Evolutionary conservation across 2,329 filamentous ascomycete genomes (phyloP).

Genomic region (Trichoderma brevicompactum): DNA sequence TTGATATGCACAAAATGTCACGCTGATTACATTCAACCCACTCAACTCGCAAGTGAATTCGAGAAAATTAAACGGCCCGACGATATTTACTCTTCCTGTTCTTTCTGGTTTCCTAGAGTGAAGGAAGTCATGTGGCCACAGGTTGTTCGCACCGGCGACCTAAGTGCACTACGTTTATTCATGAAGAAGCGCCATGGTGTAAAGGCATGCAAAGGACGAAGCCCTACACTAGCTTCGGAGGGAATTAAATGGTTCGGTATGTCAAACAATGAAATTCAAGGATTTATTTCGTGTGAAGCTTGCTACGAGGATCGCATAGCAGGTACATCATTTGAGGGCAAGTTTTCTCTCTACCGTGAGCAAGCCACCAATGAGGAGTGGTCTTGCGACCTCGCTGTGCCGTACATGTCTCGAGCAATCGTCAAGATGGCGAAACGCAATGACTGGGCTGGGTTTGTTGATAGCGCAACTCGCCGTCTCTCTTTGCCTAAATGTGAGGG

Average conservation of each 20-base stretch:
- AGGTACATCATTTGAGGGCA: slow-evolving; percentile 38
- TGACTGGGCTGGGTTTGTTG: slow-evolving; percentile 42
- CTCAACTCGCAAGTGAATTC: slow-evolving; percentile 40
- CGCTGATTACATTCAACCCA: slow-evolving; percentile 43
- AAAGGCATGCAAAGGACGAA: slow-evolving; percentile 39
- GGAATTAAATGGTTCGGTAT: slow-evolving; percentile 42
- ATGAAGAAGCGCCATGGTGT: slow-evolving; percentile 37
- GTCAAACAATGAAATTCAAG: slow-evolving; percentile 37
- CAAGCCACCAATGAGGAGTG: slow-evolving; percentile 40
- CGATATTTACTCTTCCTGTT: slow-evolving; percentile 39
- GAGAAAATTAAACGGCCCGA: slow-evolving; percentile 34
- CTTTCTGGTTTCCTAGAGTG: slow-evolving; percentile 41
- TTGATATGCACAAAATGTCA: slow-evolving; percentile 50
- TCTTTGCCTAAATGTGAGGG: slow-evolving; percentile 39
- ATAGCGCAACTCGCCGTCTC: slow-evolving; percentile 33
- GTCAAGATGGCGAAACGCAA: slow-evolving; percentile 32
- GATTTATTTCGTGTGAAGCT: slow-evolving; percentile 46
- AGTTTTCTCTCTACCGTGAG: slow-evolving; percentile 36
- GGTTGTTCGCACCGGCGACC: slow-evolving; percentile 36
- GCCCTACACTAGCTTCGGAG: slow-evolving; percentile 33
- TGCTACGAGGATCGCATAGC: slow-evolving; percentile 44
- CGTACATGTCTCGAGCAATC: slow-evolving; percentile 35
- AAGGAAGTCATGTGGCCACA: slow-evolving; percentile 43
- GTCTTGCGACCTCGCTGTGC: slow-evolving; percentile 41
- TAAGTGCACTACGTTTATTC: slow-evolving; percentile 38